Conservation (phyloP, 2,329 filamentous ascomycete species). For the Aspergillus fischeri region DNA sequence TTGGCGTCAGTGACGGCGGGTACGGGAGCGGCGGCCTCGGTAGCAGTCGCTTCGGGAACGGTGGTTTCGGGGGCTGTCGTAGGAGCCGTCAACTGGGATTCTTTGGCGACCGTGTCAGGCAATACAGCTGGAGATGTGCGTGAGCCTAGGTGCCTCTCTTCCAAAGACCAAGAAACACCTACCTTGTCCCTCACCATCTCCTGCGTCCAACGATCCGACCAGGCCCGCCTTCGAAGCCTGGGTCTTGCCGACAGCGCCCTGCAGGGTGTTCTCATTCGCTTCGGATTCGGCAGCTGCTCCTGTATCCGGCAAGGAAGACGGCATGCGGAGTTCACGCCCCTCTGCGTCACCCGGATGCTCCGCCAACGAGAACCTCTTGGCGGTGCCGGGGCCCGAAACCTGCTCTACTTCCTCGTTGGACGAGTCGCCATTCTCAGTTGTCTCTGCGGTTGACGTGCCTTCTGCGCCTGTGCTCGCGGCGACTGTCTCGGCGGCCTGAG, state of each 20-base stretch:
- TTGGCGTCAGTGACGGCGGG: slow-evolving; percentile 9
- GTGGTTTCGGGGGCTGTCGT: slow-evolving; percentile 18
- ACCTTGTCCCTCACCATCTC: slow-evolving; percentile 11
- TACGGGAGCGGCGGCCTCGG: slow-evolving; percentile 12
- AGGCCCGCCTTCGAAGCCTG: slow-evolving; percentile 20
- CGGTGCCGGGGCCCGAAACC: background rate
- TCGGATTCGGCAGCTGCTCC: background rate
- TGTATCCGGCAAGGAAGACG: background rate
- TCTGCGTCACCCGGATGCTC: background rate
- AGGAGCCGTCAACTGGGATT: slow-evolving; percentile 12
- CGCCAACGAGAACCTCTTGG: background rate
- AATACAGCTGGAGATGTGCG: slow-evolving; percentile 12
- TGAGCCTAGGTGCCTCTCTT: background rate
- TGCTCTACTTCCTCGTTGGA: slow-evolving; percentile 2
- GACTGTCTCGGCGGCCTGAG: slow-evolving; percentile 6
- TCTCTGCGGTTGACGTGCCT: slow-evolving; percentile 2
- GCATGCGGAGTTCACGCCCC: background rate
- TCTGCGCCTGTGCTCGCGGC: slow-evolving; percentile 6
- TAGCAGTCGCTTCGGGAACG: slow-evolving; percentile 11
- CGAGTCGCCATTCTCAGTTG: slow-evolving; percentile 1
- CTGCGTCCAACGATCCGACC: slow-evolving; percentile 13
- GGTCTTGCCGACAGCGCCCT: slow-evolving; percentile 20
- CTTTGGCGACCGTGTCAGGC: slow-evolving; percentile 18
- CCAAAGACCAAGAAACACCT: slow-evolving; percentile 11
- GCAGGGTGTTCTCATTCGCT: slow-evolving; percentile 5